phyloP scores from a whole-genome alignment of 306 rosid genomes.

The Trichosanthes truncata region DNA sequence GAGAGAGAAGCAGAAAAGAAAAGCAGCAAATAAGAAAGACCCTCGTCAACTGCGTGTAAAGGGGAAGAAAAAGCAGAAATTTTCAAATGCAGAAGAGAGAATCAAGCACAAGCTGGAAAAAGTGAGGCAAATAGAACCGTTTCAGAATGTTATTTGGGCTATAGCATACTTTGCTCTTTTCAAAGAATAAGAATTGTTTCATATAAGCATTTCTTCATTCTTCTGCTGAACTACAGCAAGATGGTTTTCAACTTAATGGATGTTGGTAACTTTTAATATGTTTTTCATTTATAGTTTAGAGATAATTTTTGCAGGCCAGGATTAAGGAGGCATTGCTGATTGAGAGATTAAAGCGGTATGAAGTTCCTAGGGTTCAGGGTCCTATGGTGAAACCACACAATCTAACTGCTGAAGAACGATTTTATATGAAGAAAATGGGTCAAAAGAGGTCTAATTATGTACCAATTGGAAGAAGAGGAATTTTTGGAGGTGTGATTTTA shows the following conservation, averaged over 20 bases:
- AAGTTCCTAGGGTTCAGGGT: slow-evolving; percentile 67
- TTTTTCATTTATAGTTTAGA: neutral
- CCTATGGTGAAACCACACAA: slow-evolving; percentile 60
- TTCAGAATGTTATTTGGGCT: neutral
- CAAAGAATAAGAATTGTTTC: neutral
- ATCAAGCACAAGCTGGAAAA: slow-evolving; percentile 74
- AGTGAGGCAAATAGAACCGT: slow-evolving; percentile 23
- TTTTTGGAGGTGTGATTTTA: slow-evolving; percentile 91
- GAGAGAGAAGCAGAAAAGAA: slow-evolving; percentile 72
- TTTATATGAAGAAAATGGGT: slow-evolving; percentile 83
- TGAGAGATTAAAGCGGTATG: slow-evolving; percentile 76
- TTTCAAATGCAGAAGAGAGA: slow-evolving; percentile 55
- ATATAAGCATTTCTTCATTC: neutral
- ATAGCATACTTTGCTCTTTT: neutral
- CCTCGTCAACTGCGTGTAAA: slow-evolving; percentile 63
- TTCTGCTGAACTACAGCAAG: neutral
- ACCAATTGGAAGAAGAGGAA: slow-evolving; percentile 83
- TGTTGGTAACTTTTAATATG: neutral
- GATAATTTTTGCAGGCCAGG: slow-evolving; percentile 50
- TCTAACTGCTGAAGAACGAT: slow-evolving; percentile 78
- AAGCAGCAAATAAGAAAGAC: slow-evolving; percentile 68
- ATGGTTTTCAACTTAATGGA: neutral
- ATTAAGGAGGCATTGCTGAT: slow-evolving; percentile 70
- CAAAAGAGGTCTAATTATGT: slow-evolving; percentile 86
- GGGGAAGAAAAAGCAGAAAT: slow-evolving; percentile 63